Evolutionary conservation across 2,329 filamentous ascomycete genomes (phyloP).

Genomic region (Pseudogymnoascus sp.): DNA sequence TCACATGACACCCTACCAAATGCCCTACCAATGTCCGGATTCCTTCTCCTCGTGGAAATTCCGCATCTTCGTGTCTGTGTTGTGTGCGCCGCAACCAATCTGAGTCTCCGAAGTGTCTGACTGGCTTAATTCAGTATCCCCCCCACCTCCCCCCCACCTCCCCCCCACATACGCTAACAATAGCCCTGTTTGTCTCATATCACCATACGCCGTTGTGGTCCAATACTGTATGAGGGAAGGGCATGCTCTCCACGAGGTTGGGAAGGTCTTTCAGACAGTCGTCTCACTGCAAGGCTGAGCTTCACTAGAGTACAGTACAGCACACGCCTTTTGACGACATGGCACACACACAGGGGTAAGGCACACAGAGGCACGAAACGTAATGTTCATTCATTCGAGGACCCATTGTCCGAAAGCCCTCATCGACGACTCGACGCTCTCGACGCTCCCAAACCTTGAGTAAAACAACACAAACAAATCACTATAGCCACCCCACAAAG

Average conservation of each 20-base stretch:
- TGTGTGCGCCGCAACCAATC: background rate
- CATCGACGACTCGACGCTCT: background rate
- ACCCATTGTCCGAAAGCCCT: background rate
- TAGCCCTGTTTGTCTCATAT: constrained; percentile 7
- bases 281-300: constrained; percentile 7
- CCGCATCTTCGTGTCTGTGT: background rate
- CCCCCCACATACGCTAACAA: constrained; percentile 7
- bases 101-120: background rate
- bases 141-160: background rate
- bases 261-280: background rate
- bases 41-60: background rate
- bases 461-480: background rate
- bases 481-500: background rate
- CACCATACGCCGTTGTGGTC: background rate
- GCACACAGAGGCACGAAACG: background rate
- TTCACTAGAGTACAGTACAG: background rate
- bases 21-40: background rate
- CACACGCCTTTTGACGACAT: background rate
- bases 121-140: background rate
- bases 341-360: background rate
- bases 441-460: background rate
- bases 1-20: constrained; percentile 1
- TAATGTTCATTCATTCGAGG: background rate
- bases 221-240: background rate
- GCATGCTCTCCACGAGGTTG: constrained; percentile 7